Percentiles rank a stretch among this genome's conserved stretches.
Evolutionary conservation across 2,329 filamentous ascomycete species (phyloP).

Genomic region (Scleromitrula shiraiana): DNA sequence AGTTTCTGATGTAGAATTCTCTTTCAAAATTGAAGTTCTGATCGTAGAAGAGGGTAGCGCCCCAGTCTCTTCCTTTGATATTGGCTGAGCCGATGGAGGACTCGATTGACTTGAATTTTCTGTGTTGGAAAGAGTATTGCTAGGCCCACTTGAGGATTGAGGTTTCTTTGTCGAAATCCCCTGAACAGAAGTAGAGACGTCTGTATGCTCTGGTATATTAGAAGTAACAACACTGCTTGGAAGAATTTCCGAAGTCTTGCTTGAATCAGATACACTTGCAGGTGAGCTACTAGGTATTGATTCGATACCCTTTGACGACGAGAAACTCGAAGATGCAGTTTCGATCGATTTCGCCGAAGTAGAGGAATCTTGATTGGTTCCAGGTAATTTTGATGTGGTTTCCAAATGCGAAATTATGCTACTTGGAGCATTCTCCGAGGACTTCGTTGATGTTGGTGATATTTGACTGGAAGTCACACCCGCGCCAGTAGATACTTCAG

Average conservation of each 20-base stretch:
- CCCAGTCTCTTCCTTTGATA: not conserved
- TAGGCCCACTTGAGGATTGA: not conserved
- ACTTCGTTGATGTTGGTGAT: not conserved
- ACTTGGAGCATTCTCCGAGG: not conserved
- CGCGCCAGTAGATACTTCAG: no score
- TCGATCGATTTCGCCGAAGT: not conserved
- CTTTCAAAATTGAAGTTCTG: not conserved
- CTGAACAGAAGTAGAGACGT: not conserved
- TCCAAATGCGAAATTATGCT: not conserved
- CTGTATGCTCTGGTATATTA: not conserved
- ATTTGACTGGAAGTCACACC: no score
- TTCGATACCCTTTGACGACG: not conserved
- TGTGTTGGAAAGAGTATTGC: not conserved
- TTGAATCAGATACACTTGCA: not conserved
- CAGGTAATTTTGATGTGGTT: not conserved
- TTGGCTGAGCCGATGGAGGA: not conserved
- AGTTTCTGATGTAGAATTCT: not conserved
- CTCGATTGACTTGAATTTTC: not conserved
- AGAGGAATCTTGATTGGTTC: not conserved
- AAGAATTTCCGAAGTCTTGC: not conserved
- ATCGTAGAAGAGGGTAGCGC: not conserved
- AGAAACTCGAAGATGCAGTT: not conserved
- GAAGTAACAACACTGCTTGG: not conserved
- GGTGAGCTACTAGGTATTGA: not conserved
- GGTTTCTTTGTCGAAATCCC: not conserved